Evolutionary conservation across 495 filamentous ascomycete species (phyloP).

Genomic region (Lasiosphaeria ovina): DNA sequence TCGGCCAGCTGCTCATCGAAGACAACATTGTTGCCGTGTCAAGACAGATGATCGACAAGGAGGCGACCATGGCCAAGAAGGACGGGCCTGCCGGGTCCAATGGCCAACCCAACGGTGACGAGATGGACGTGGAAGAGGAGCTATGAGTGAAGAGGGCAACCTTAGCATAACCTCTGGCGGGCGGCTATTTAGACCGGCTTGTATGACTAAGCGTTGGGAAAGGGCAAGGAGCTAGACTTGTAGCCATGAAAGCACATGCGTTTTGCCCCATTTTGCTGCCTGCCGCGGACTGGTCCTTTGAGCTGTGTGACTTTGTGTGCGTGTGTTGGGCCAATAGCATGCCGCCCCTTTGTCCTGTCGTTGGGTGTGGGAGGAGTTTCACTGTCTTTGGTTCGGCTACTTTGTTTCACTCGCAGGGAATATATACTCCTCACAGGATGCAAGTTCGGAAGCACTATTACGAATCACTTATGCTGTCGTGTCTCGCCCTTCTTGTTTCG

Average conservation of each 20-base stretch:
- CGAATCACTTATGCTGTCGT: too few species aligned
- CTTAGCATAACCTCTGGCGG: slow-evolving; percentile 11
- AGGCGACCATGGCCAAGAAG: slow-evolving; percentile 68
- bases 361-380: too few species aligned
- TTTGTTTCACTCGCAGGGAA: too few species aligned
- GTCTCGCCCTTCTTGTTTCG: too few species aligned
- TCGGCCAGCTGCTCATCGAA: slow-evolving; percentile 94
- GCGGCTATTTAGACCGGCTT: slow-evolving; percentile 17
- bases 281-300: neutral
- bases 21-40: slow-evolving; percentile 98
- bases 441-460: too few species aligned
- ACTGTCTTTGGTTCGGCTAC: too few species aligned
- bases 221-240: slow-evolving; percentile 25
- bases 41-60: slow-evolving; percentile 98
- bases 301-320: too few species aligned
- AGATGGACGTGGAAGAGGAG: slow-evolving; percentile 54
- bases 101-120: slow-evolving; percentile 53
- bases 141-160: slow-evolving; percentile 26
- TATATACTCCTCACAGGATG: too few species aligned
- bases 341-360: too few species aligned
- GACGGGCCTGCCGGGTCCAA: slow-evolving; percentile 44
- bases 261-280: slow-evolving; percentile 12
- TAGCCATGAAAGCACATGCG: slow-evolving; percentile 20
- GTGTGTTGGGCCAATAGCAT: too few species aligned
- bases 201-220: slow-evolving; percentile 38